These are phyloP conservation scores for Scleroderma citrinum DNA, from an alignment of 768 basidiomycete species.

Conservation along the genomic window DNA sequence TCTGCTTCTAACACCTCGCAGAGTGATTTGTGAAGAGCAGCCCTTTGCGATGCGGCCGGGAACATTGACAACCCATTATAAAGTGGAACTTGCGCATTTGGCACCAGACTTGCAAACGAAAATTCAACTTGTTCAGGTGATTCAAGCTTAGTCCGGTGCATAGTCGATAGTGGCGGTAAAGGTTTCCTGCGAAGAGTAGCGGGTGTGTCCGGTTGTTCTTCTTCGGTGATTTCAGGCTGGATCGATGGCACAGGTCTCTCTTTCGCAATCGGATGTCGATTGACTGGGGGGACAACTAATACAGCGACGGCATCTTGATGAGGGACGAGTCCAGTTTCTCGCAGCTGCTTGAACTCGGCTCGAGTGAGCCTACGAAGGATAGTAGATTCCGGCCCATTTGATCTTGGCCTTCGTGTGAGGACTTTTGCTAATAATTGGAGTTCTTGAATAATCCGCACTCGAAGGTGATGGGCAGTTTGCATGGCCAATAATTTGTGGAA, in stretches of 20 bases:
- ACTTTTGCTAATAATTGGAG: constrained; percentile 50
- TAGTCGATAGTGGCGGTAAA: constrained; percentile 25
- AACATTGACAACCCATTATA: constrained; percentile 67
- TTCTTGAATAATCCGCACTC: constrained; percentile 72
- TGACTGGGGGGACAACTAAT: constrained; percentile 61
- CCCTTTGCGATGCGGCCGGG: constrained; percentile 55
- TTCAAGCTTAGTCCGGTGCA: constrained; percentile 6
- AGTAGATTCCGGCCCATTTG: constrained; percentile 23
- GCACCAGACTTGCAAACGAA: constrained; percentile 19
- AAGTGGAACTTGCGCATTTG: constrained; percentile 44
- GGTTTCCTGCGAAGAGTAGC: constrained; percentile 7
- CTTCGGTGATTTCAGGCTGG: constrained; percentile 27
- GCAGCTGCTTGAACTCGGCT: constrained; percentile 49
- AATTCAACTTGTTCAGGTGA: constrained; percentile 3
- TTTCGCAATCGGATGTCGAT: constrained; percentile 45
- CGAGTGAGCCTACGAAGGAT: constrained; percentile 61
- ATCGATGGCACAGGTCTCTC: constrained; percentile 36
- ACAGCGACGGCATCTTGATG: constrained; percentile 57
- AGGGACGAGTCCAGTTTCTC: constrained; percentile 41
- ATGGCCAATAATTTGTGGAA: constrained; percentile 41
- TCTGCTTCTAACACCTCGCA: constrained; percentile 45
- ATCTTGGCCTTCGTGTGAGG: constrained; percentile 26
- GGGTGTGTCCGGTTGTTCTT: background rate
- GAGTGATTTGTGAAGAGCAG: constrained; percentile 47
- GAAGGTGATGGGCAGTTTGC: constrained; percentile 62